These are phyloP conservation scores for Ceratobasidium sp. DNA, from an alignment of 1,284 basidiomycete species.

Conservation along the genomic window DNA sequence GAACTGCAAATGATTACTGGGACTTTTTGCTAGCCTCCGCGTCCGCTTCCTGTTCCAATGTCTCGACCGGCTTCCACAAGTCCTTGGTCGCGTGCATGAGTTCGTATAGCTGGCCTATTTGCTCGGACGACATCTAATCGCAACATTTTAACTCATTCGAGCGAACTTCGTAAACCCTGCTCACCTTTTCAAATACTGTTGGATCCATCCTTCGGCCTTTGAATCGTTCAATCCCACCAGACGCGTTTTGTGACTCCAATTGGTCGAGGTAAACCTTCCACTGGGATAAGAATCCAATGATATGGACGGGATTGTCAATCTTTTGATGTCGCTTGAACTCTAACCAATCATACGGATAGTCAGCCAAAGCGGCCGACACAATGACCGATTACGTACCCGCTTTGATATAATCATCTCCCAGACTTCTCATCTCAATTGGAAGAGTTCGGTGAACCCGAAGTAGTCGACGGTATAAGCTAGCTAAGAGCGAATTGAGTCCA, in stretches of 20 bases:
- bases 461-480: constrained; percentile 79
- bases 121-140: constrained; percentile 83
- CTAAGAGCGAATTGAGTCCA: constrained; percentile 6
- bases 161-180: not conserved
- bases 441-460: constrained; percentile 79
- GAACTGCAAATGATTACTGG: not conserved
- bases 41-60: constrained; percentile 12
- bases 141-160: not conserved
- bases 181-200: constrained; percentile 79
- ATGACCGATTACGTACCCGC: constrained; percentile 58
- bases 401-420: constrained; percentile 90
- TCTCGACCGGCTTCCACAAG: constrained; percentile 71
- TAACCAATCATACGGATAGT: constrained; percentile 45
- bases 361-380: not conserved
- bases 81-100: constrained; percentile 89
- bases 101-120: constrained; percentile 89
- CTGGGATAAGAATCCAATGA: constrained; percentile 90
- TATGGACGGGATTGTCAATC: constrained; percentile 84
- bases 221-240: constrained; percentile 56
- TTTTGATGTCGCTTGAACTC: constrained; percentile 84
- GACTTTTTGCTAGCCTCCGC: not conserved
- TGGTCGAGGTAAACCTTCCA: constrained; percentile 91
- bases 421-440: constrained; percentile 78
- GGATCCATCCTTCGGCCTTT: constrained; percentile 75
- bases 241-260: constrained; percentile 54